A percentile compares a stretch with the other conserved stretches of the same genome.
These are phyloP conservation scores for Cenococcum geophilum DNA, from an alignment of 495 filamentous ascomycete genomes.

Conservation along the genomic window DNA sequence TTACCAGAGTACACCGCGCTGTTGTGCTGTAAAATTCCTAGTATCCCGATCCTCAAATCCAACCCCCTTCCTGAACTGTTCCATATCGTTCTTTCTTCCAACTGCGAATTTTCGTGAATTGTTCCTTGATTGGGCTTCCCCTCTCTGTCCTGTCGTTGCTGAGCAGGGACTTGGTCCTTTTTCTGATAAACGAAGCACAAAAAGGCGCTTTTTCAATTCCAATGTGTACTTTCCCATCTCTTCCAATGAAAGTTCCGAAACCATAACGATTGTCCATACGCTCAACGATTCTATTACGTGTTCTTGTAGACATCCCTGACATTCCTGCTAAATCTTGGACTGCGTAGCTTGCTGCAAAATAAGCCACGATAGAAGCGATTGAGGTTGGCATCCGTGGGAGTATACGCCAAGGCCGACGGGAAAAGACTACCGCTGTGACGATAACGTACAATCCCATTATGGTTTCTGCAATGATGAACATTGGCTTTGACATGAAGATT, in stretches of 20 bases:
- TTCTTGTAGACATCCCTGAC: slow-evolving; percentile 7
- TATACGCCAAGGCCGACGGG: slow-evolving; percentile 29
- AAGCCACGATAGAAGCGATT: slow-evolving; percentile 38
- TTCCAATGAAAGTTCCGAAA: slow-evolving; percentile 42
- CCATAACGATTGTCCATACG: slow-evolving; percentile 33
- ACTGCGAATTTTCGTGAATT: neutral
- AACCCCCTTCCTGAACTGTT: neutral
- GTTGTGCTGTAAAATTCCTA: too few species aligned
- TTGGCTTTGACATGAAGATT: slow-evolving; percentile 38
- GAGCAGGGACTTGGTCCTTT: neutral
- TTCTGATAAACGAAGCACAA: slow-evolving; percentile 17
- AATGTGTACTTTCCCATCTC: slow-evolving; percentile 41
- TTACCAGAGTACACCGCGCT: too few species aligned
- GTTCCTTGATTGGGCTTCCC: neutral
- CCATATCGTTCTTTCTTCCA: neutral
- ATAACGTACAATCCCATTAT: slow-evolving; percentile 38
- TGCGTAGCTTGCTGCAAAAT: slow-evolving; percentile 22
- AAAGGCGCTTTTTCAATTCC: slow-evolving; percentile 42
- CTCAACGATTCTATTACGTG: slow-evolving; percentile 7
- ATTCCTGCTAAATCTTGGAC: slow-evolving; percentile 17
- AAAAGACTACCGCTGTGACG: slow-evolving; percentile 37
- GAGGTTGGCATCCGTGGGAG: slow-evolving; percentile 41
- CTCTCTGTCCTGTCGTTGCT: neutral
- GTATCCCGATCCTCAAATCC: neutral
- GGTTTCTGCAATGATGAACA: slow-evolving; percentile 34